These are phyloP conservation scores for Rhizopus sp. DNA, from an alignment of 371 early-diverging fungal species.

Conservation along the genomic window DNA sequence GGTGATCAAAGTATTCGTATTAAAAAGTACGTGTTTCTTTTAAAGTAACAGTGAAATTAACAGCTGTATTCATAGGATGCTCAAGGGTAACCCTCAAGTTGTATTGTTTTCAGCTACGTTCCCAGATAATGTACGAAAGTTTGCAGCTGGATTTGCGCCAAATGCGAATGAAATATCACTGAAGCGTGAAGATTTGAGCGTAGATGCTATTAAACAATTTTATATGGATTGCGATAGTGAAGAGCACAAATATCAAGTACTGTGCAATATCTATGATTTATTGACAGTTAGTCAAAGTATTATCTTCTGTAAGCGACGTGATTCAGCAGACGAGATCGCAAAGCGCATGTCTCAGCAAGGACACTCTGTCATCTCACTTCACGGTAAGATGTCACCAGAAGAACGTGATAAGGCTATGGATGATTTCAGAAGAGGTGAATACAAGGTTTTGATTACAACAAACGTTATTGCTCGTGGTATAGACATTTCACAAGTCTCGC, in stretches of 20 bases:
- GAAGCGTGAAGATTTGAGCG: slow-evolving; percentile 88
- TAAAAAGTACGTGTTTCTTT: slow-evolving; percentile 55
- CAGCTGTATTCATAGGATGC: slow-evolving; percentile 32
- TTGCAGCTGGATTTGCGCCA: slow-evolving; percentile 81
- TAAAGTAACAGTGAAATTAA: neutral
- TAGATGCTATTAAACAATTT: slow-evolving; percentile 95
- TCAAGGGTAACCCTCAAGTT: slow-evolving; percentile 76
- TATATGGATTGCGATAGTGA: slow-evolving; percentile 91
- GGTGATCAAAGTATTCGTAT: slow-evolving; percentile 86
- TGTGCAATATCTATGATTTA: slow-evolving; percentile 86
- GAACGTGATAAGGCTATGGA: slow-evolving; percentile 95
- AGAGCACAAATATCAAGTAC: slow-evolving; percentile 80
- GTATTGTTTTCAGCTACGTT: slow-evolving; percentile 98
- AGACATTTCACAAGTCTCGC: slow-evolving; percentile 94
- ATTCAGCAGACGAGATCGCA: slow-evolving; percentile 83
- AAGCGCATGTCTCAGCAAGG: slow-evolving; percentile 79
- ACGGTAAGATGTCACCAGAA: slow-evolving; percentile 80
- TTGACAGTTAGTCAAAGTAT: slow-evolving; percentile 97
- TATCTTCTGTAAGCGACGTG: slow-evolving; percentile 89
- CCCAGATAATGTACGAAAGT: slow-evolving; percentile 75
- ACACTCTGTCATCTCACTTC: slow-evolving; percentile 84
- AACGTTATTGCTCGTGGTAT: slow-evolving; percentile 98
- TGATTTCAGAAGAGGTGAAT: slow-evolving; percentile 87
- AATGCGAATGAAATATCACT: slow-evolving; percentile 85
- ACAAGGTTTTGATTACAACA: slow-evolving; percentile 96